Evolutionary conservation across 352 stramenopile genomes (phyloP).

Genomic region (Elongisporangium senticosum): DNA sequence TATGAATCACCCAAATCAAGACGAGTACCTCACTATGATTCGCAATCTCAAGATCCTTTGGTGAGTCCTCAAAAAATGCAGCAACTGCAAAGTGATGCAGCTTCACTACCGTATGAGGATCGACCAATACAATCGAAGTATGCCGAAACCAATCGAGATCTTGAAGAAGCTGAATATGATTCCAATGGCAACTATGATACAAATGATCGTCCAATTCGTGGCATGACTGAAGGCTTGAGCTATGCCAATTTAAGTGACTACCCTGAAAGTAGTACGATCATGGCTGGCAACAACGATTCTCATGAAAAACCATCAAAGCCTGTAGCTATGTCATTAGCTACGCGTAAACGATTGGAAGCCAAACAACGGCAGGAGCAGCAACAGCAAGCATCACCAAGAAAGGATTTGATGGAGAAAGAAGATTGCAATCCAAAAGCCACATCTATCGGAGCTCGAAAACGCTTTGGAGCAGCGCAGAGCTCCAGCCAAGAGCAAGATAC

Average conservation of each 20-base stretch:
- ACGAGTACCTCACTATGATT: neutral
- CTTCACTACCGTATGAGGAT: constrained; percentile 12
- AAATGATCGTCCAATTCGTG: constrained; percentile 20
- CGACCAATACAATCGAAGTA: constrained; percentile 30
- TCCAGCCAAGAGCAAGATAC: neutral
- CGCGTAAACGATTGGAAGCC: constrained; percentile 57
- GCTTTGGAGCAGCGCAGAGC: neutral
- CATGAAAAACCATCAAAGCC: constrained; percentile 5
- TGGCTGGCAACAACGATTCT: constrained; percentile 19
- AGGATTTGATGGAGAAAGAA: neutral
- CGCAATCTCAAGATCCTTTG: neutral
- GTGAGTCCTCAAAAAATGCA: constrained; percentile 40
- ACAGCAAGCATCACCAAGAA: neutral
- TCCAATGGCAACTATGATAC: neutral
- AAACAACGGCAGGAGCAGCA: constrained; percentile 43
- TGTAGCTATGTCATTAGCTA: constrained; percentile 14
- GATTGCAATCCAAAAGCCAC: neutral
- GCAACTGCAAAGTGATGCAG: constrained; percentile 27
- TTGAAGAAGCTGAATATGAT: neutral
- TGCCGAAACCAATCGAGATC: neutral
- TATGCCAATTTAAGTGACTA: neutral
- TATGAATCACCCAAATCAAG: neutral
- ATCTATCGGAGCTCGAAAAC: neutral
- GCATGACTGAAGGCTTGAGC: neutral
- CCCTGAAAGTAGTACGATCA: neutral